Evolutionary conservation across 2,329 filamentous ascomycete species (phyloP), one percentile per base, ranked within the genome.

Genomic region (Gaeumannomyces sp.): DNA sequence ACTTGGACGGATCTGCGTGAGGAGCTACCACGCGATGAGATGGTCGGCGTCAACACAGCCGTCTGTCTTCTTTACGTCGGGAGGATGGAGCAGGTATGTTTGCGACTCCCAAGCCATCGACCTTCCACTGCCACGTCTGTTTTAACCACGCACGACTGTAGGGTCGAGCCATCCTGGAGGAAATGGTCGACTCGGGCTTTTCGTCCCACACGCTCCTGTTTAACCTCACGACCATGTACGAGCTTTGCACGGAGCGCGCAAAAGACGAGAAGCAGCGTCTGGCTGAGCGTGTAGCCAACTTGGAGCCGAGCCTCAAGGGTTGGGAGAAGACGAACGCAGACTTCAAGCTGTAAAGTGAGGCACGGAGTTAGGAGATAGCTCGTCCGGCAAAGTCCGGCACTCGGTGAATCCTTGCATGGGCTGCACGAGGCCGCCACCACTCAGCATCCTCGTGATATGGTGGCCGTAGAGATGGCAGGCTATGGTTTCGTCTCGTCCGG

Each of bases 171-270:
- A 76, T 91, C 1, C 79, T 97, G 3, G 89, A 94, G 71, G 76
- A 78, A 0, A 77, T 96, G 14, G 80, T 93, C 0, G 81, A 85
- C 3, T 74, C 79, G 0, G 85, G 87, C 1, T 80, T 85, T 57
- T 85, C 86, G 0, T 97, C 94, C 65, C 88, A 91, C 68, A 91
- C 91, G 0, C 78, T 97, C 2, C 85, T 96, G 0, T 96, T 97
- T 77, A 98, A 98, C 73, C 77, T 99, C 16, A 87, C 89, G 14
- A 98, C 94, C 0, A 86, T 97, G 71, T 98, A 96, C 73, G 95
- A 98, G 76, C 82, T 98, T 10, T 95, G 91, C 73, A 93, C 91
- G 0, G 93, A 98, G 70, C 84, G 85, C 67, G 85, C 91, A 58
- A 81, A 85, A 61, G 83, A 83, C 16, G 76, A 90, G 70, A 98